Evolutionary conservation across 257 asterid genomes (phyloP).

Genomic region (Lithospermum erythrorhizon): DNA sequence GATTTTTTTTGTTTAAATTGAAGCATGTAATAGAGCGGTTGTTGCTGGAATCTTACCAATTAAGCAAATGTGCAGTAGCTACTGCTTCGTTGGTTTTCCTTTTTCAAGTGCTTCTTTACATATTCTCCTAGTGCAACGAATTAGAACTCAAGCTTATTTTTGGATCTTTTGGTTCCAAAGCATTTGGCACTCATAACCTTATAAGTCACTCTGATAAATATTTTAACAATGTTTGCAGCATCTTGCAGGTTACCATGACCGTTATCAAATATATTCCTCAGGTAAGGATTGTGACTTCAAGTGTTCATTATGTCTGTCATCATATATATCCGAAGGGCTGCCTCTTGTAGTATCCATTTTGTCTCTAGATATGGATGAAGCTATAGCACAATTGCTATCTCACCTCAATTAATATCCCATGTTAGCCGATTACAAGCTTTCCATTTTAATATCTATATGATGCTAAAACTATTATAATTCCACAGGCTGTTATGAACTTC

Average conservation of each 20-base stretch:
- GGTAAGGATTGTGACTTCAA: conserved; percentile 27
- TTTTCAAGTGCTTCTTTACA: no score
- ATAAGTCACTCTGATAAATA: neutral
- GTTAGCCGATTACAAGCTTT: neutral
- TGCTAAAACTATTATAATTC: neutral
- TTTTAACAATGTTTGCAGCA: conserved; percentile 34
- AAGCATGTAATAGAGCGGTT: no score
- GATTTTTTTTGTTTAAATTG: no score
- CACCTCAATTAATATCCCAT: neutral
- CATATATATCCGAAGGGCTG: neutral
- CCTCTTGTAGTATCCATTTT: neutral
- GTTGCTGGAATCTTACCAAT: no score
- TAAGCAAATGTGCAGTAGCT: no score
- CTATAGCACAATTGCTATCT: neutral
- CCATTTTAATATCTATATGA: neutral
- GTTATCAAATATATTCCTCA: conserved; percentile 89
- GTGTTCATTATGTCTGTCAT: neutral
- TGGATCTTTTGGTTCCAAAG: neutral
- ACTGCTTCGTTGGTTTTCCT: no score
- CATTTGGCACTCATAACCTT: neutral
- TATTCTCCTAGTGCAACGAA: neutral
- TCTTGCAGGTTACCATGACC: conserved; percentile 79
- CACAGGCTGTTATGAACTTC: conserved; percentile 61
- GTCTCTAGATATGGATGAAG: neutral
- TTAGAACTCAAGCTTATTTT: neutral